Conservation (phyloP, 495 filamentous ascomycete species). For the Aspergillus steynii region DNA sequence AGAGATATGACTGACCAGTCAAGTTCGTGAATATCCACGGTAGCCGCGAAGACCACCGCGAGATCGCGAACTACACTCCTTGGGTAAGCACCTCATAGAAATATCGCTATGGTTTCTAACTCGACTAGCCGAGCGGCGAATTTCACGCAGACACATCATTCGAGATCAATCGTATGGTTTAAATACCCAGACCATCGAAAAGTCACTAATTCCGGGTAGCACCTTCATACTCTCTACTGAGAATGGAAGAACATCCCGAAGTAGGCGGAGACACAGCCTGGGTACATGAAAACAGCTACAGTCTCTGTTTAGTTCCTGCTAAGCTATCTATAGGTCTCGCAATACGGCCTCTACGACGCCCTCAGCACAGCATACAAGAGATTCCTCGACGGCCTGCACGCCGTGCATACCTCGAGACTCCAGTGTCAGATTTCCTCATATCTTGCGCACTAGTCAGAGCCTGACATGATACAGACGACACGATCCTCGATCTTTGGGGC, state of each 20-base stretch:
- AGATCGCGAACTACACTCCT: slow-evolving; percentile 39
- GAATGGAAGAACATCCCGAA: slow-evolving; percentile 56
- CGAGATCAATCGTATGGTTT: slow-evolving; percentile 43
- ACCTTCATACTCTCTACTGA: slow-evolving; percentile 50
- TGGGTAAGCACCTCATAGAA: slow-evolving; percentile 24
- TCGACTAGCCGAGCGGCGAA: slow-evolving; percentile 36
- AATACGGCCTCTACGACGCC: slow-evolving; percentile 53
- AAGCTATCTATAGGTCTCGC: slow-evolving; percentile 19
- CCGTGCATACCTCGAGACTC: slow-evolving; percentile 49
- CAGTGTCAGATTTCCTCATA: slow-evolving; percentile 29
- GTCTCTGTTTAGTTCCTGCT: too few relatives aligned
- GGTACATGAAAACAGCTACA: slow-evolving; percentile 15
- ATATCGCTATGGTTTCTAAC: not conserved
- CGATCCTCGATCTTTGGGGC: slow-evolving; percentile 48
- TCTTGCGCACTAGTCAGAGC: too few relatives aligned
- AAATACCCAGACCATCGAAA: not conserved
- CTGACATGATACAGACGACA: slow-evolving; percentile 20
- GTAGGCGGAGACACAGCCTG: slow-evolving; percentile 57
- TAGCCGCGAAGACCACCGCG: slow-evolving; percentile 38
- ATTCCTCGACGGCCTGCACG: slow-evolving; percentile 50
- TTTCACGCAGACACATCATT: slow-evolving; percentile 55
- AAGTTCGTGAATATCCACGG: slow-evolving; percentile 38
- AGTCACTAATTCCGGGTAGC: slow-evolving; percentile 17
- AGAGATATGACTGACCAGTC: slow-evolving; percentile 5
- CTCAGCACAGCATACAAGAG: slow-evolving; percentile 46